Base-by-base conservation (phyloP, 345 rosid species). In the Citrus trifoliata region DNA sequence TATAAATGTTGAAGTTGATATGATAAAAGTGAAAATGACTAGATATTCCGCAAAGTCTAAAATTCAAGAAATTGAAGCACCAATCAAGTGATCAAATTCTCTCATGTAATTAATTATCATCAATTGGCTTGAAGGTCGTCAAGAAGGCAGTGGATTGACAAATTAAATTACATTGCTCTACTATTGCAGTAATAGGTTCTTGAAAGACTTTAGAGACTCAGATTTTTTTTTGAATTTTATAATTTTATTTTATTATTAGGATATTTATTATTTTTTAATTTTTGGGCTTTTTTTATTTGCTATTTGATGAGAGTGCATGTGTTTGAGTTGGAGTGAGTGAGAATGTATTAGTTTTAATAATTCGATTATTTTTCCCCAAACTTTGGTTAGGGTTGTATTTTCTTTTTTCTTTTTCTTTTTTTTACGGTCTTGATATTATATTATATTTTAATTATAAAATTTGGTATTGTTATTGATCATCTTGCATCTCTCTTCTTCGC, bases 301-400 rank as follows among this genome's bases (percentile, higher is more conserved):
- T 9, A 3, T 24, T 33, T 30, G 21, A 9, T 30, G 9, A 4
- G 63, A 16, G 27, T 27, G 61, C 19, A 12, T 21, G 32, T 19
- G 74, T 53, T 24, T 13, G 48, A 13, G 2, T 37, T 60, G 46
- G 38, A 40, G 46, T 9, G 56, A 40, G 55, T 12, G 32, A 24
- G 59, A 42, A 46, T 69, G 35, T 46, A 70, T 46, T 14, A 14
- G 10, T 14, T 10, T 25, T 42, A 48, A 14, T 48, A 48, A 48
- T 13, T 70, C 16, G 46, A 42, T 63, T 14, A 63, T 38, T 59
- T 24, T 35, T 75, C 6, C 63, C 71, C 71, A 76, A 76, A 51
- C 30, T 48, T 76, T 61, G 38, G 77, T 74, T 74, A 74, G 77
- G 77, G 77, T 1, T 61, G n/a, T 40, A 7, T 40, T 38, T 40